Evolutionary conservation across 1,284 basidiomycete genomes (phyloP), one percentile per base, ranked within the genome.

Genomic region (Afroboletus lepidellus): DNA sequence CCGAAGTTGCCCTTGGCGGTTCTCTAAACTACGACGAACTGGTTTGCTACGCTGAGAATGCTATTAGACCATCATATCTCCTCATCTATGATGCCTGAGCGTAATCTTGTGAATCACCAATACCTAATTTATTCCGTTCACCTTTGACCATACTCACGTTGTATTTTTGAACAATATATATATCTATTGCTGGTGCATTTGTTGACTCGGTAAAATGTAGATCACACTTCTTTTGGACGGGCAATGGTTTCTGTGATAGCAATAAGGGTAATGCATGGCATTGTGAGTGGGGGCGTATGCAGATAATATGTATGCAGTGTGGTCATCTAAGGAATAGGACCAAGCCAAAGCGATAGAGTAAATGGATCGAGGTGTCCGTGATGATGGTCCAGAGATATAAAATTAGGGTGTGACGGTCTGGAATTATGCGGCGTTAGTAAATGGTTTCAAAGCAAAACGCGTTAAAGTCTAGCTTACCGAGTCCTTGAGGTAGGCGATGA

Each of bases 401-500:
- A 47, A 57, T 58, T 60, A 70, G 46, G 64, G n/a, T n/a, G n/a
- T n/a, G n/a, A n/a, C 51, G 1, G 64, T 61, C 67, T 67, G 30
- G n/a, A 25, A 45, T 41, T 20, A 13, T 12, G 20, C 1, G 3
- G 12, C 7, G 27, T 63, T n/a, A 39, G 21, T 24, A 37, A n/a
- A n/a, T 36, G 7, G 21, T 23, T 33, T 4, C 23, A 32, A 45
- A 43, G 7, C 0, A 6, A 47, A 44, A 37, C 30, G 8, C 8
- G 1, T 2, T 15, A 41, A 44, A 33, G 16, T 2, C 15, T 27
- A 12, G 67, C 80, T 57, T 67, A 90, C 88, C 57, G 79, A 69
- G 48, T 86, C 80, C 78, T 90, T 90, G 64, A 93, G 76, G 69
- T 78, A 83, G 45, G 90, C 82, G 63, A 93, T 78, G 64, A 96